phyloP scores from a whole-genome alignment of 345 rosid genomes.

The Camelina laxa region DNA sequence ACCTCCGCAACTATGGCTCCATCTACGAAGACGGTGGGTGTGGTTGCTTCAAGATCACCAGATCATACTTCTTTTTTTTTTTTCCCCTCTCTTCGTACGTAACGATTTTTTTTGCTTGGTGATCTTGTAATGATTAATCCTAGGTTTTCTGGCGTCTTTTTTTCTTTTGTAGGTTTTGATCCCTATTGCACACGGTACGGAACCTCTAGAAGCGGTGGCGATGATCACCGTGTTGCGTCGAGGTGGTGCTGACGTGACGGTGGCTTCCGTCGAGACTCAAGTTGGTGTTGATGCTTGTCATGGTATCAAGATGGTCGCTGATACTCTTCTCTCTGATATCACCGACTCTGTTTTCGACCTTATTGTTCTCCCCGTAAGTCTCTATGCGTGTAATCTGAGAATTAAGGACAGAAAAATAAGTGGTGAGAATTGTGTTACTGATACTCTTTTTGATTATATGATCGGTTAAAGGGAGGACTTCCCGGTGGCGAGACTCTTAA shows the following conservation, averaged over 20 bases:
- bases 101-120: slow-evolving; percentile 1
- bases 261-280: slow-evolving; percentile 73
- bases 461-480: slow-evolving; percentile 74
- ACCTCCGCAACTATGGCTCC: slow-evolving; percentile 57
- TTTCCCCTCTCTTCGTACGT: slow-evolving; percentile 18
- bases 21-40: slow-evolving; percentile 56
- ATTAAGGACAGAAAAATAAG: neutral
- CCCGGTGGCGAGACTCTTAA: slow-evolving; percentile 85
- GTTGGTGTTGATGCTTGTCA: slow-evolving; percentile 74
- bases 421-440: slow-evolving; percentile 7
- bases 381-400: neutral
- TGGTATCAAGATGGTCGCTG: slow-evolving; percentile 82
- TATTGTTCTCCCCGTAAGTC: slow-evolving; percentile 71
- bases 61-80: neutral
- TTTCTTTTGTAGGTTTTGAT: slow-evolving; percentile 78
- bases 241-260: slow-evolving; percentile 85
- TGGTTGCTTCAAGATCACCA: slow-evolving; percentile 2
- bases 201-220: slow-evolving; percentile 94
- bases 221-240: slow-evolving; percentile 76
- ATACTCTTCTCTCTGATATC: slow-evolving; percentile 68
- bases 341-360: slow-evolving; percentile 65
- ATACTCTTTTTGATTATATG: slow-evolving; percentile 4
- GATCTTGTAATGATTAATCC: slow-evolving; percentile 6
- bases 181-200: slow-evolving; percentile 91
- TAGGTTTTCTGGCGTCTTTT: neutral